Evolutionary conservation across 768 basidiomycete genomes (phyloP).

Genomic region (Tylopilus sp.): DNA sequence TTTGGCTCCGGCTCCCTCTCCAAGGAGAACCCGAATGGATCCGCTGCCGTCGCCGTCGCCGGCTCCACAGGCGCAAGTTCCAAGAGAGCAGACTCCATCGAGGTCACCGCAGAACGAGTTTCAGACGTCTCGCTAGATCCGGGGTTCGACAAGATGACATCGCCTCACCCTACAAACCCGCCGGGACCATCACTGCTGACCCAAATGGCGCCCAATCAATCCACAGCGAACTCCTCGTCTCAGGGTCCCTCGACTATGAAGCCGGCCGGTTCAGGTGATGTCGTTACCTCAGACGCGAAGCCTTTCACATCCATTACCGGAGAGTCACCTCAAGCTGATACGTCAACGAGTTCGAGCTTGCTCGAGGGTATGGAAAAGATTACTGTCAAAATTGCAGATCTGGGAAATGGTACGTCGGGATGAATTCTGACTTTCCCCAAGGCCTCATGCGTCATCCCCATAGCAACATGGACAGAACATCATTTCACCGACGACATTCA

Average conservation of each 20-base stretch:
- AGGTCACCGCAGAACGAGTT: conserved; percentile 49
- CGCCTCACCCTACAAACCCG: conserved; percentile 34
- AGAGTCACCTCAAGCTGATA: conserved; percentile 27
- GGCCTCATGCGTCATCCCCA: conserved; percentile 2
- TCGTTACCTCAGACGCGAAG: conserved; percentile 17
- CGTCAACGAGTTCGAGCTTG: conserved; percentile 28
- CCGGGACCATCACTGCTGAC: conserved; percentile 70
- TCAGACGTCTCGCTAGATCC: conserved; percentile 44
- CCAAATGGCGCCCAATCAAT: conserved; percentile 54
- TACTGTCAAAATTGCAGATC: conserved; percentile 97
- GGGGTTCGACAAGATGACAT: conserved; percentile 38
- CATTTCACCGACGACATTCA: conserved; percentile 99
- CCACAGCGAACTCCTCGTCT: conserved; percentile 20
- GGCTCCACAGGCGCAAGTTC: conserved; percentile 12
- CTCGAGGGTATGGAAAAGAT: conserved; percentile 59
- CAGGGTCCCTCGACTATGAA: conserved; percentile 22
- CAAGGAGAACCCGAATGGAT: conserved; percentile 23
- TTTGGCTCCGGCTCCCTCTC: conserved; percentile 23
- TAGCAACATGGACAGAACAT: conserved; percentile 85
- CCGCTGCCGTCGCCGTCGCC: conserved; percentile 6
- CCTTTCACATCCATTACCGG: conserved; percentile 27
- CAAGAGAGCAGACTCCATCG: conserved; percentile 36
- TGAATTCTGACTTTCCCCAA: neutral
- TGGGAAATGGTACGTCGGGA: conserved; percentile 77
- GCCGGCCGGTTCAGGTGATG: conserved; percentile 22